These are phyloP conservation scores for Pyrenopolyporus hunteri DNA, from an alignment of 495 filamentous ascomycete genomes.

Conservation along the genomic window DNA sequence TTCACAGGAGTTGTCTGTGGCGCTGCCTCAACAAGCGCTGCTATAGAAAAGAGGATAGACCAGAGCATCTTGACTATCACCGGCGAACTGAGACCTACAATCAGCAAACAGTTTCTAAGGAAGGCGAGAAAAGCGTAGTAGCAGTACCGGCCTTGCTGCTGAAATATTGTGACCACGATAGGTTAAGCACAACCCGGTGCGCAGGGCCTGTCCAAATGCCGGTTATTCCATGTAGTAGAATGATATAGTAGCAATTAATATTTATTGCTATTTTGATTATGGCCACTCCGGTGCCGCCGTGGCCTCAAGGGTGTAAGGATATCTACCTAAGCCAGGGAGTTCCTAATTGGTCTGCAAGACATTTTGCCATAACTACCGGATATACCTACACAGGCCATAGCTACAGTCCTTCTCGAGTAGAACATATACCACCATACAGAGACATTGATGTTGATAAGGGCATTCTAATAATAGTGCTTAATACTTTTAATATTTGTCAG, in stretches of 20 bases:
- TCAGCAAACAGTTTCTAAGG: not conserved
- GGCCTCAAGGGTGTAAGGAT: not conserved
- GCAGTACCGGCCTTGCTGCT: not conserved
- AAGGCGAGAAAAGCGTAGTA: not conserved
- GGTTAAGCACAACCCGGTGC: not conserved
- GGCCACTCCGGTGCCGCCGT: not conserved
- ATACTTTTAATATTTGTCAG: not conserved
- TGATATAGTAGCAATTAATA: conserved; percentile 12
- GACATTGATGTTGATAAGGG: not conserved
- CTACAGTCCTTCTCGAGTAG: not conserved
- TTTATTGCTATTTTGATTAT: conserved; percentile 17
- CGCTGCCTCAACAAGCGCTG: conserved; percentile 14
- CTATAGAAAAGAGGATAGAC: conserved; percentile 14
- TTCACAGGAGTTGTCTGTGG: conserved; percentile 34
- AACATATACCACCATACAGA: too few species aligned
- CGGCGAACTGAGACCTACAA: not conserved
- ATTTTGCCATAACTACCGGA: conserved; percentile 32
- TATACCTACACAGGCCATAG: not conserved
- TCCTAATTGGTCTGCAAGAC: conserved; percentile 10
- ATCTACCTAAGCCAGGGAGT: not conserved
- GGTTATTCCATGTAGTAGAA: not conserved
- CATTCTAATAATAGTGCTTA: not conserved
- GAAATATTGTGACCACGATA: not conserved
- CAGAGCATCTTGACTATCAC: conserved; percentile 21
- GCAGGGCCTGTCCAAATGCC: conserved; percentile 21